A percentile compares a stretch with the other conserved stretches of the same genome.
These are phyloP conservation scores for Plasmodium gaboni DNA, from an alignment of 169 alveolate genomes.

Conservation along the genomic window DNA sequence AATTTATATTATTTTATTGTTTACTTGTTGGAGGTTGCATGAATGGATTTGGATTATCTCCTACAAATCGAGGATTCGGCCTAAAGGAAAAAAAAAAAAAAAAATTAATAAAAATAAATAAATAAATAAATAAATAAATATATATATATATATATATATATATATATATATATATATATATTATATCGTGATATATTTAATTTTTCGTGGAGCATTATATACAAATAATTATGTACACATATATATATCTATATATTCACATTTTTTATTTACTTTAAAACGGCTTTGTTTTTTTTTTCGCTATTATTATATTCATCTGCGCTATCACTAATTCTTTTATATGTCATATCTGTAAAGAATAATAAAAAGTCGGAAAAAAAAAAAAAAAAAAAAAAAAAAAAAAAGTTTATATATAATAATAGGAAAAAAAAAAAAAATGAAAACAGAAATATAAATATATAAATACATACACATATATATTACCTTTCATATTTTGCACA, in stretches of 20 bases:
- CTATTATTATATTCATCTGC: constrained; percentile 22
- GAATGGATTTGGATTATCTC: constrained; percentile 27
- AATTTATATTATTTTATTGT: not conserved
- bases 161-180: not conserved
- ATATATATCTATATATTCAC: not conserved
- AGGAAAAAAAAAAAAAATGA: not conserved
- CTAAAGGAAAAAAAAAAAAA: constrained; percentile 9
- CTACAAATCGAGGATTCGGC: constrained; percentile 71
- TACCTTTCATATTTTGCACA: constrained; percentile 6
- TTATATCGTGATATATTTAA: not conserved
- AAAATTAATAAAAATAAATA: not conserved
- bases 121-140: not conserved
- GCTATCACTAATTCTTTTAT: not conserved
- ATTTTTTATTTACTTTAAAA: constrained; percentile 38
- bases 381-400: constrained; percentile 15
- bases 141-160: not conserved
- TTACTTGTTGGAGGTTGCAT: constrained; percentile 55
- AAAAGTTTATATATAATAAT: not conserved
- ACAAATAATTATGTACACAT: not conserved
- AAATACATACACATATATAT: not conserved
- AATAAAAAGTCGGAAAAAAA: not conserved
- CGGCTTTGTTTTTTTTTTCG: constrained; percentile 64
- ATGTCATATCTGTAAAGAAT: constrained; percentile 15
- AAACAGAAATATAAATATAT: not conserved
- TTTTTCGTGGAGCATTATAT: no score